Base-by-base conservation (phyloP, 805 yeast species). In the Yarrowia phangngaensis region DNA sequence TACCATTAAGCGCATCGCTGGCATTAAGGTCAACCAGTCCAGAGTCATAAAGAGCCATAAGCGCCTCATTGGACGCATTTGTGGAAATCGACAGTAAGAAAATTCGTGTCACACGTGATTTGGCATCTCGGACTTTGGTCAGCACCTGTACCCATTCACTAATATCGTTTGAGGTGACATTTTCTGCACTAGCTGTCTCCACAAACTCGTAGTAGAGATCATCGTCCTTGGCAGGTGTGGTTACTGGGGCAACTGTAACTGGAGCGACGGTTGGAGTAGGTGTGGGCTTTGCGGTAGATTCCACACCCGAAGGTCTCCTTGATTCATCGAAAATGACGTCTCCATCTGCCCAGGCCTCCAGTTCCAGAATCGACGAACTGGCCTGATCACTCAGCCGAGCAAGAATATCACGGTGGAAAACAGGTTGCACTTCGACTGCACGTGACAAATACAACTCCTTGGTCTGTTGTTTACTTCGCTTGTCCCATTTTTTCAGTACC, bases 401-500 rank as follows among this genome's bases (percentile, higher is more conserved):
- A 45, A 90, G 83, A 58, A 85, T 90, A 54, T 84, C 82, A 54
- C 94, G 78, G 60, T 92, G 95, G 68, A 92, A 92, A 9, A 90
- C 94, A 0, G 98, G 97, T 65, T 92, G 98, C 5, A 92, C 95
- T 53, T 86, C 87, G 11, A 92, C 95, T 0, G 96, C 96, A 0
- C 96, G 83, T 22, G 87, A 80, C 40, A 92, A 72, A 62, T 89
- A 92, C 45, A 92, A 72, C 62, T 92, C 98, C 61, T 89, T 88
- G 6, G 96, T 88, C 57, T 86, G 95, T 3, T 95, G 85, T 60
- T 90, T 88, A 16, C 96, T 87, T 54, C 97, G 73, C 66, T 92
- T 92, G 67, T 92, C 98, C 98, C 98, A 92, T 68, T 92, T 92
- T 64, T 92, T 92, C 59, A 92, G 75, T 20, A 87, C 97, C 67